Base-by-base conservation (phyloP, 495 filamentous ascomycete species). In the Penicillium fimorum region DNA sequence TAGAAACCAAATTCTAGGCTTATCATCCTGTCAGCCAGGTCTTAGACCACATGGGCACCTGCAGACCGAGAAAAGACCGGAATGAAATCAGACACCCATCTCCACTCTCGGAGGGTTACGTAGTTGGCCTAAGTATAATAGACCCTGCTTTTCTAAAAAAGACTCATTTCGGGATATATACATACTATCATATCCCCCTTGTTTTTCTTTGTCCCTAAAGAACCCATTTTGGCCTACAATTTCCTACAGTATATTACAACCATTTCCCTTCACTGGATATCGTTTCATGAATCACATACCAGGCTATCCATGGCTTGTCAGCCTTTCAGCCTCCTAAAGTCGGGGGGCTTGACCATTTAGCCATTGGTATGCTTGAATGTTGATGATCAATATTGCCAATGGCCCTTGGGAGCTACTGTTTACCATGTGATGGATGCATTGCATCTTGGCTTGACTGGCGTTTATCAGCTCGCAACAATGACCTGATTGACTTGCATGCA, bases 21-120 rank as follows among this genome's bases (percentile, higher is more conserved):
- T 37, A 8, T 37, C 33, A 35, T 4, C 33, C 13, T 37, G 13
- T n/a, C 33, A 35, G 11, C 30, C 32, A 35, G 32, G 4, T 35
- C 32, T 35, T 11, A 35, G 32, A 13, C 8, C 32, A 22, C 22
- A 1, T 22, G 22, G 22, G 22, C 22, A 27, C 25, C 25, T 27
- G 25, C 25, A 45, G 18, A 27, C 43, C 47, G 47, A 50, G 47
- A 37, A 37, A 50, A 24, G 0, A 25, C 47, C 47, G 47, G 24
- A 2, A 15, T 33, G 20, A 25, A 13, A 4, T 27, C 35, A 24
- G 9, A 8, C 9, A 30, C 15, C 13, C 6, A 37, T 38, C 47
- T 50, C 47, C 47, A 50, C 47, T 22, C 7, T 32, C 29, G 32
- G 5, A 35, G 12, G 20, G 20, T 18, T 24, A 27, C 25, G 25